These are phyloP conservation scores for Dothideomycetes sp. DNA, from an alignment of 2,329 filamentous ascomycete genomes.

Conservation along the genomic window DNA sequence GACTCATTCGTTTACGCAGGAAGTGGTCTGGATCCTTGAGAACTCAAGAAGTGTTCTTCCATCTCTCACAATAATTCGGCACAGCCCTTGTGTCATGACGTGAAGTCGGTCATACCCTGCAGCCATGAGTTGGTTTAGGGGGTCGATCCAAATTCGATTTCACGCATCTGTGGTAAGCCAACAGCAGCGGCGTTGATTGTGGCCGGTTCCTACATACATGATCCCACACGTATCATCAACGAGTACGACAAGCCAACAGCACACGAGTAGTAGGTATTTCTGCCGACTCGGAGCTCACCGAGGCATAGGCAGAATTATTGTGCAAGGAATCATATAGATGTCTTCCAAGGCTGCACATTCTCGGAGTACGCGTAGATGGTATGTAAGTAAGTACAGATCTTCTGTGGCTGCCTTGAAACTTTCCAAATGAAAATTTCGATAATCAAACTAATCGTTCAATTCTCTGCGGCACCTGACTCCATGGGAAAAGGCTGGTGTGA, in stretches of 20 bases:
- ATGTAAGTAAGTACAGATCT: no score
- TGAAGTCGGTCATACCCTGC: slow-evolving; percentile 1
- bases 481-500: no score
- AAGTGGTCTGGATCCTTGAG: slow-evolving; percentile 8
- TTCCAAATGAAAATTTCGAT: slow-evolving; percentile 9
- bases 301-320: no score
- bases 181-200: slow-evolving; percentile 7
- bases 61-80: slow-evolving; percentile 5
- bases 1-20: slow-evolving; percentile 11
- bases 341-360: no score
- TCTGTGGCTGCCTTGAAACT: slow-evolving; percentile 4
- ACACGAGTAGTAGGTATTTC: no score
- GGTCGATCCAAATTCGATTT: slow-evolving; percentile 3
- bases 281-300: no score
- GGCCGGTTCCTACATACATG: no score
- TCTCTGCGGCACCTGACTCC: slow-evolving; percentile 9
- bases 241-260: no score
- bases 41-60: slow-evolving; percentile 7
- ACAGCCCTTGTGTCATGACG: slow-evolving; percentile 7
- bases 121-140: slow-evolving; percentile 7
- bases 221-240: no score
- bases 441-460: no score
- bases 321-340: no score
- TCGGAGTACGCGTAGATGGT: no score
- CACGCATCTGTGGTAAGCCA: slow-evolving; percentile 2